Conservation (phyloP, 2,329 filamentous ascomycete species). For the Knoxdaviesia proteae region DNA sequence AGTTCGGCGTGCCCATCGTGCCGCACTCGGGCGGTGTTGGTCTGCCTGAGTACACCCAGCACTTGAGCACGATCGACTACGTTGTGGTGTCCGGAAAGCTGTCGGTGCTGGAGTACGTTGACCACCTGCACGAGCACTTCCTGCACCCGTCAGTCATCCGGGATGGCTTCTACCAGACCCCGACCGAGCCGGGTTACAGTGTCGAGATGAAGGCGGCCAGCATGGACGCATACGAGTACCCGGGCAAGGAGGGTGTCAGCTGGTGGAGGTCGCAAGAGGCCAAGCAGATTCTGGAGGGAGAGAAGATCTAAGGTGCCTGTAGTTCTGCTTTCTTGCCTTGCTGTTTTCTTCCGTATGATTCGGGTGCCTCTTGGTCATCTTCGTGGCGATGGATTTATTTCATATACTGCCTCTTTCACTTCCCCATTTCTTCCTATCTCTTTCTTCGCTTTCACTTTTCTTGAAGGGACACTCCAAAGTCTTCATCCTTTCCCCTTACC, state of each 20-base stretch:
- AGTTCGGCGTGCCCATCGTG: conserved; percentile 62
- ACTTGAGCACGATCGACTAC: conserved; percentile 82
- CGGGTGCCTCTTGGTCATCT: no score
- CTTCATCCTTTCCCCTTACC: no score
- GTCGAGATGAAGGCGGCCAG: conserved; percentile 85
- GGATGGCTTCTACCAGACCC: conserved; percentile 76
- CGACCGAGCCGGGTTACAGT: conserved; percentile 64
- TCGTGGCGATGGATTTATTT: no score
- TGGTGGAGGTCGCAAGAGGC: conserved; percentile 77
- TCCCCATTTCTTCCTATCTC: no score
- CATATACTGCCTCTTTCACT: no score
- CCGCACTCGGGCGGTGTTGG: conserved; percentile 81
- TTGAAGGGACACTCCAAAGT: no score
- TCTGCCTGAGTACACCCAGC: conserved; percentile 83
- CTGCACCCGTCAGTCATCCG: conserved; percentile 59
- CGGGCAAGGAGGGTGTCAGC: conserved; percentile 55
- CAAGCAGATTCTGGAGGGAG: conserved; percentile 47
- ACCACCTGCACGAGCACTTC: conserved; percentile 88
- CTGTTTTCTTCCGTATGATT: no score
- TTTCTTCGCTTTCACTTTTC: no score
- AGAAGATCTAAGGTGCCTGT: conserved; percentile 22
- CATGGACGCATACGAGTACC: conserved; percentile 62
- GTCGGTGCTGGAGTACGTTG: conserved; percentile 75
- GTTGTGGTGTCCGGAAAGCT: conserved; percentile 66
- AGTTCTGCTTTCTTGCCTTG: no score